Conservation (phyloP, 1,284 basidiomycete species). For the Schizophyllum commune region DNA sequence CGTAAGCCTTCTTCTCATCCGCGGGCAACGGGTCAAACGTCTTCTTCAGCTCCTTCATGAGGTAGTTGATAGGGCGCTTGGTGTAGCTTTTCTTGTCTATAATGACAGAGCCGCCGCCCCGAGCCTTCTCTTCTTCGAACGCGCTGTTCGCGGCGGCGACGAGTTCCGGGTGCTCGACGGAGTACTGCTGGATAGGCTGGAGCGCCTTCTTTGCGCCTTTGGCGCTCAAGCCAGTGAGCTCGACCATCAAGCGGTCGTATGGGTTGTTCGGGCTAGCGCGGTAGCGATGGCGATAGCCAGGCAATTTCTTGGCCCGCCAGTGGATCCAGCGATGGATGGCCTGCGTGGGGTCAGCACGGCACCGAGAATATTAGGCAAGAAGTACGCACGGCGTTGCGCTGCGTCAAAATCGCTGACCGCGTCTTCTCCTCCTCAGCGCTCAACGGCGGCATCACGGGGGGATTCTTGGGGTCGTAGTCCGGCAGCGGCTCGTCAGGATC, state of each 20-base stretch:
- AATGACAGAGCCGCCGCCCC: background rate
- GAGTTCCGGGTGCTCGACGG: slow-evolving; percentile 3
- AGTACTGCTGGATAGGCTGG: slow-evolving; percentile 5
- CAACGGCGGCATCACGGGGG: background rate
- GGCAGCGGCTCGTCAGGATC: slow-evolving; percentile 2
- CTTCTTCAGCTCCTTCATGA: background rate
- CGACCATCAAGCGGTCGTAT: background rate
- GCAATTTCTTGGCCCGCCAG: slow-evolving; percentile 1
- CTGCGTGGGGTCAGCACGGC: background rate
- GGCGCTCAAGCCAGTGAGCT: slow-evolving; percentile 2
- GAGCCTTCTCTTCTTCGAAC: background rate
- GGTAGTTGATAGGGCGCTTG: background rate
- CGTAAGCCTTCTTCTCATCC: background rate
- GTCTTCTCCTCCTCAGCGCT: background rate
- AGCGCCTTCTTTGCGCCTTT: slow-evolving; percentile 1
- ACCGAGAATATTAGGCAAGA: too few species aligned
- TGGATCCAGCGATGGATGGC: slow-evolving; percentile 5
- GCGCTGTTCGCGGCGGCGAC: background rate
- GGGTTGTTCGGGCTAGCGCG: background rate
- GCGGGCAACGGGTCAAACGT: background rate
- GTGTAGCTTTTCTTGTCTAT: too few species aligned
- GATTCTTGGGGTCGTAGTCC: slow-evolving; percentile 1
- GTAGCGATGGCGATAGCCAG: background rate
- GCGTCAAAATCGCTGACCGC: background rate
- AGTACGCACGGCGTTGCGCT: too few species aligned